A percentile compares a stretch with the other conserved stretches of the same genome.
phyloP scores from a whole-genome alignment of 164 flowering plant species.

The Houttuynia cordata region DNA sequence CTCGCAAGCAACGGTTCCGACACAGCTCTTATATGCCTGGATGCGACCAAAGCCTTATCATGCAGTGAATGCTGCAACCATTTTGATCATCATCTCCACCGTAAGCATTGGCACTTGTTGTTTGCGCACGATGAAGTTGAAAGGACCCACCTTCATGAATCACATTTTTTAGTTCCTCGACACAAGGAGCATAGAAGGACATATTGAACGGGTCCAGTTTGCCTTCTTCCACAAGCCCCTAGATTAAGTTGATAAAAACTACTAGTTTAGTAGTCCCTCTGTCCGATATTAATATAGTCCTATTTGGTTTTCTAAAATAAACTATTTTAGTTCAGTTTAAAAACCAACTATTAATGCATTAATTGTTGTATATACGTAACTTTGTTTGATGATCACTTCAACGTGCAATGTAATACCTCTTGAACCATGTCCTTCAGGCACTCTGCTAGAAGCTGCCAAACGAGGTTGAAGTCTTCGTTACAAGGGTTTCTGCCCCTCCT shows the following conservation, averaged over 20 bases:
- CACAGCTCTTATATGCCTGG: slow-evolving; percentile 35
- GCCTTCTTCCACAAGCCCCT: slow-evolving; percentile 44
- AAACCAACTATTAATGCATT: too few relatives aligned
- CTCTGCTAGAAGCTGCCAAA: slow-evolving; percentile 31
- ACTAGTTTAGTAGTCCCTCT: too few relatives aligned
- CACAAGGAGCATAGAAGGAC: slow-evolving; percentile 40
- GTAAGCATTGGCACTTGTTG: slow-evolving; percentile 21
- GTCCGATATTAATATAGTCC: too few relatives aligned
- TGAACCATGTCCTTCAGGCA: slow-evolving; percentile 39
- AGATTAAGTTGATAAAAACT: not conserved
- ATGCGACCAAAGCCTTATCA: not conserved
- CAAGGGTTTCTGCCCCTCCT: slow-evolving; percentile 33
- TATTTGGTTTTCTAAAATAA: too few relatives aligned
- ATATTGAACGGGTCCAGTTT: slow-evolving; percentile 39
- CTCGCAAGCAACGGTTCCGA: slow-evolving; percentile 43
- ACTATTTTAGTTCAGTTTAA: too few relatives aligned
- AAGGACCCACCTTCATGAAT: slow-evolving; percentile 44
- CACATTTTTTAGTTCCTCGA: slow-evolving; percentile 22
- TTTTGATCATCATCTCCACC: not conserved
- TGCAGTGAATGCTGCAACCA: not conserved
- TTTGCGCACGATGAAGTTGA: slow-evolving; percentile 15
- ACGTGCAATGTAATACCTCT: slow-evolving; percentile 28
- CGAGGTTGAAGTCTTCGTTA: slow-evolving; percentile 21
- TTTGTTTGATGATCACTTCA: slow-evolving; percentile 6
- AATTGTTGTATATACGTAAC: not conserved